Base-by-base conservation (phyloP, 2,329 filamentous ascomycete species). In the Calonectria pseudoturangicola region DNA sequence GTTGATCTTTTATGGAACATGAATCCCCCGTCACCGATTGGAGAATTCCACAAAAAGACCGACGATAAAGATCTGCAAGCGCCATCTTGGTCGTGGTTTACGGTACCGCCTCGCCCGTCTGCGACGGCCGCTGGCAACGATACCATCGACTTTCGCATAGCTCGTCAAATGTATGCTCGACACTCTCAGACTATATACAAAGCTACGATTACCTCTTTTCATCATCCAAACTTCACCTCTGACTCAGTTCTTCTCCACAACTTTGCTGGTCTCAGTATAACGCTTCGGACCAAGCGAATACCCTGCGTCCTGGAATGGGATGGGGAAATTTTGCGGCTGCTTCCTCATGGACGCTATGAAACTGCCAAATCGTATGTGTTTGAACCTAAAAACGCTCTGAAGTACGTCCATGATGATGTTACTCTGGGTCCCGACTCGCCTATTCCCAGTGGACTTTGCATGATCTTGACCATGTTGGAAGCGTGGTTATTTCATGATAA, bases 81-180 rank as follows among this genome's bases (percentile, higher is more conserved):
- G 33, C 69, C 69, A 6, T 66, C 48, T 12, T 73, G 72, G 72
- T 72, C 69, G 9, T 73, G 65, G 69, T 69, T 73, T 45, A 60
- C 68, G 6, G 72, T 73, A 0, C 72, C 72, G 4, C 30, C 68
- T 1, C 21, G 16, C 2, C 62, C 47, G 7, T 51, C 48, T 8
- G 45, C 51, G 5, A 27, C 62, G 3, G 36, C 54, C 4, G 45
- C 47, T 18, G 18, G 27, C 6, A 56, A 43, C 2, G 68, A 73
- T 28, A 68, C 68, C 1, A 47, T 73, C 5, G 64, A 66, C 58
- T 73, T 68, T n/a, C 64, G 58, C 18, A 60, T 71, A 3, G 39
- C 63, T 36, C n/a, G 56, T 0, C 41, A 56, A 36, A 60, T 73
- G 33, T 68, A 60, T 15, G 54, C 41, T 28, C 68, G 58, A 0